These are phyloP conservation scores for Aspergillus transmontanensis DNA, from an alignment of 2,329 filamentous ascomycete genomes.

Conservation along the genomic window DNA sequence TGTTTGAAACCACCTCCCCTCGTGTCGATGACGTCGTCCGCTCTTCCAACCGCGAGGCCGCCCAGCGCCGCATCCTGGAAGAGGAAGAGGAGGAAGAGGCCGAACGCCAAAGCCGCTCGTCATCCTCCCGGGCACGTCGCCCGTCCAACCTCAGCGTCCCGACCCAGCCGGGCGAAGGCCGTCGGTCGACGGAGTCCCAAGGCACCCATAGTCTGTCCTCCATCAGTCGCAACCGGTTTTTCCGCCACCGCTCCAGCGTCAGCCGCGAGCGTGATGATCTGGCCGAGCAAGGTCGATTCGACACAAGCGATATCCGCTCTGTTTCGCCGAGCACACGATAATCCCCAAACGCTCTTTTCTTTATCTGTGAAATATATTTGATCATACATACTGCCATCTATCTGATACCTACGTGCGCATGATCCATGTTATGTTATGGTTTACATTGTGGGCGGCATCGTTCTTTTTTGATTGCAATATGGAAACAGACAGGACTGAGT, in stretches of 20 bases:
- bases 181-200: slow-evolving; percentile 33
- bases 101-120: slow-evolving; percentile 30
- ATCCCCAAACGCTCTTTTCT: not conserved
- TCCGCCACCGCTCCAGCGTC: slow-evolving; percentile 50
- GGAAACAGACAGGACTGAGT: not conserved
- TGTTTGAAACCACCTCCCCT: slow-evolving; percentile 60
- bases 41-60: slow-evolving; percentile 41
- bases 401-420: slow-evolving; percentile 1
- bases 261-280: slow-evolving; percentile 42
- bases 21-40: slow-evolving; percentile 46
- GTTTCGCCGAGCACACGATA: slow-evolving; percentile 11
- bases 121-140: slow-evolving; percentile 28
- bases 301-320: slow-evolving; percentile 23
- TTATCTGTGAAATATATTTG: not conserved
- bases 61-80: slow-evolving; percentile 43
- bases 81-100: slow-evolving; percentile 37
- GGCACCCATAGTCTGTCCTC: slow-evolving; percentile 38
- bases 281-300: slow-evolving; percentile 51
- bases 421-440: slow-evolving; percentile 1
- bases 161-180: slow-evolving; percentile 21
- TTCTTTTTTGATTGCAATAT: not conserved
- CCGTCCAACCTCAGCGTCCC: slow-evolving; percentile 29
- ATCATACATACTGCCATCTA: slow-evolving; percentile 4
- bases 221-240: slow-evolving; percentile 63
- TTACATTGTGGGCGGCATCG: not conserved